Conservation (phyloP, 2,329 filamentous ascomycete species). For the Mariannaea sp. region DNA sequence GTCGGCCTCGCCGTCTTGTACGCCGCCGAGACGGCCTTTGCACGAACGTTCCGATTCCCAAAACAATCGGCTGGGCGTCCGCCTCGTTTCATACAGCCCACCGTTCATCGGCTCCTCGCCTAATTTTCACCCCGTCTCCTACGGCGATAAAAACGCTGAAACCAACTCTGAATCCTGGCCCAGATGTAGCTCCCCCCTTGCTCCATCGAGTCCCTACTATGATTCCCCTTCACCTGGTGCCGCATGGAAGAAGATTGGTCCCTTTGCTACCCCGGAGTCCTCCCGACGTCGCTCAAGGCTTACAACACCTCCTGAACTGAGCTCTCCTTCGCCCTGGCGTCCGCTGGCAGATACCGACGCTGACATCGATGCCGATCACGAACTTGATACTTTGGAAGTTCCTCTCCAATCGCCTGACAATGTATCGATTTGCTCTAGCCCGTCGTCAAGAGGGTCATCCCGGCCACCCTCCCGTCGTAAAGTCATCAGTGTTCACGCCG, state of each 20-base stretch:
- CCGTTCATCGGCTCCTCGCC: constrained; percentile 42
- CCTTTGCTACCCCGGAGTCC: constrained; percentile 23
- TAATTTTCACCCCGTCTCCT: constrained; percentile 34
- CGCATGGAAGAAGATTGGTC: constrained; percentile 26
- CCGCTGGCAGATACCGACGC: constrained; percentile 18
- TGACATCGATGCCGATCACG: constrained; percentile 24
- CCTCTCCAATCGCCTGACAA: constrained; percentile 12
- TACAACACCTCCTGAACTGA: constrained; percentile 26
- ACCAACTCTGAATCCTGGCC: constrained; percentile 28
- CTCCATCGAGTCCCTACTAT: constrained; percentile 30
- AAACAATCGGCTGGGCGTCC: constrained; percentile 42
- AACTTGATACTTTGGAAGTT: constrained; percentile 25
- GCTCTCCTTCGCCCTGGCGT: constrained; percentile 31
- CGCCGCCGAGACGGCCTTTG: constrained; percentile 37
- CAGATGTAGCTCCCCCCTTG: constrained; percentile 22
- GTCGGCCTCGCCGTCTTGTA: constrained; percentile 40
- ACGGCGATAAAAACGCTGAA: constrained; percentile 32
- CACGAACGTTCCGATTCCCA: constrained; percentile 39
- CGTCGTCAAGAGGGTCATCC: constrained; percentile 32
- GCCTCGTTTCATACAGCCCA: constrained; percentile 47
- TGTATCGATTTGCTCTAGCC: constrained; percentile 16
- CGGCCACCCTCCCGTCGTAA: constrained; percentile 42
- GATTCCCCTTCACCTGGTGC: constrained; percentile 35
- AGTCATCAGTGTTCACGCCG: constrained; percentile 56
- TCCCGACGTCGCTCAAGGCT: constrained; percentile 26